Conservation (phyloP, 805 yeast genomes). For the Debaryomyces maramus region DNA sequence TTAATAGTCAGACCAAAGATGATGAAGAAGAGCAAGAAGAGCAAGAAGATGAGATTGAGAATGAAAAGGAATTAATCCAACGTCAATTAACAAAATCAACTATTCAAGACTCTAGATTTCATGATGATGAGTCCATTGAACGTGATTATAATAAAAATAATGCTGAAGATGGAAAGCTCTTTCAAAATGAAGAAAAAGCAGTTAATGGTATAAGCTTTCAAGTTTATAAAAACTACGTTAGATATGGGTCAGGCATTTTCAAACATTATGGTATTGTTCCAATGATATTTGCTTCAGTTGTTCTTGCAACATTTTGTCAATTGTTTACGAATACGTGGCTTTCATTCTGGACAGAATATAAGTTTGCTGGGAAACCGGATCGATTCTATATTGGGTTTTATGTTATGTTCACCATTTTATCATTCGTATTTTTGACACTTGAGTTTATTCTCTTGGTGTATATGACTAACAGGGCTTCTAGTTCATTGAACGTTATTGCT, state of each 20-base stretch:
- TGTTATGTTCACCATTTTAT: conserved; percentile 56
- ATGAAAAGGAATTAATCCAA: conserved; percentile 17
- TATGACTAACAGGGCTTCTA: conserved; percentile 54
- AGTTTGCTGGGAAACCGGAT: conserved; percentile 46
- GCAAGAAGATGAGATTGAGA: conserved; percentile 16
- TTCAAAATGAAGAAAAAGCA: conserved; percentile 56
- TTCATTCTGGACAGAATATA: conserved; percentile 72
- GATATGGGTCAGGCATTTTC: conserved; percentile 54
- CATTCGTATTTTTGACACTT: conserved; percentile 42
- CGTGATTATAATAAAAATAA: conserved; percentile 29
- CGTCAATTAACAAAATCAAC: conserved; percentile 15
- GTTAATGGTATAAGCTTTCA: conserved; percentile 50
- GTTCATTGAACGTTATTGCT: conserved; percentile 60
- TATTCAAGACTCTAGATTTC: conserved; percentile 11
- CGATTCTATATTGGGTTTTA: conserved; percentile 75
- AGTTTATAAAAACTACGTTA: conserved; percentile 53
- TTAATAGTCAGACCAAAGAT: conserved; percentile 15
- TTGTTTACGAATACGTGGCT: conserved; percentile 75
- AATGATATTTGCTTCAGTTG: conserved; percentile 17
- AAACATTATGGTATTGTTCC: conserved; percentile 26
- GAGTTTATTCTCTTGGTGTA: conserved; percentile 50
- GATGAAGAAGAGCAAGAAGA: conserved; percentile 17
- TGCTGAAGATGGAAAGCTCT: conserved; percentile 22
- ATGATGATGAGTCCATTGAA: conserved; percentile 37
- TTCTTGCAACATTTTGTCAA: conserved; percentile 49